phyloP scores from a whole-genome alignment of 371 early-diverging fungal species.

The Mortierella sp. region DNA sequence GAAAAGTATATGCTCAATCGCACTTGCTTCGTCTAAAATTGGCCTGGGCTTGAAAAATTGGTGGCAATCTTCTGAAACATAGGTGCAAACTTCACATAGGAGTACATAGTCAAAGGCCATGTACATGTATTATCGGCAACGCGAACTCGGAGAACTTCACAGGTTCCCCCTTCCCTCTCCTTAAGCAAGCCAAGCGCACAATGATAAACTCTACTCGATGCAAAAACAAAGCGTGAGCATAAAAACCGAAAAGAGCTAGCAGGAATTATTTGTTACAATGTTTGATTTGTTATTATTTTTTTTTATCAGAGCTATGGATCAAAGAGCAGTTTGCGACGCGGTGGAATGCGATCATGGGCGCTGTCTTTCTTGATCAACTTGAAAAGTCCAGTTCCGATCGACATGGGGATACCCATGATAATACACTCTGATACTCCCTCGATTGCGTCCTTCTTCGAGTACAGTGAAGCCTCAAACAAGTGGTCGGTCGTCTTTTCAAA shows the following conservation, averaged over 20 bases:
- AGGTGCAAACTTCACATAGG: too few species aligned
- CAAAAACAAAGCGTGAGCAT: too few species aligned
- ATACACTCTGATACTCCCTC: constrained; percentile 99
- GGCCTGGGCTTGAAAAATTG: not conserved
- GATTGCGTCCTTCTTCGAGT: constrained; percentile 92
- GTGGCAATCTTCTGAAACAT: too few species aligned
- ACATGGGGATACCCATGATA: constrained; percentile 99
- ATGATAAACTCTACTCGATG: too few species aligned
- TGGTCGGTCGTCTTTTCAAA: constrained; percentile 99
- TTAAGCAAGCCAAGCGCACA: too few species aligned
- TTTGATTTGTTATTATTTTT: not conserved
- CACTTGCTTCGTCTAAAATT: not conserved
- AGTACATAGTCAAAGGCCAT: too few species aligned
- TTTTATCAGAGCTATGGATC: constrained; percentile 55
- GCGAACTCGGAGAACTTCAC: too few species aligned
- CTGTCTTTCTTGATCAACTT: constrained; percentile 83
- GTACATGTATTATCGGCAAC: too few species aligned
- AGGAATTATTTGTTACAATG: too few species aligned
- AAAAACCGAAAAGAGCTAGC: too few species aligned
- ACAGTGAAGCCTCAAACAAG: constrained; percentile 97
- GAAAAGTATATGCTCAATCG: not conserved
- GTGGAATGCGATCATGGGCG: constrained; percentile 65
- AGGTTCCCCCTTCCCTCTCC: too few species aligned
- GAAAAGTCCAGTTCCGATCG: constrained; percentile 97
- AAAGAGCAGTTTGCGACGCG: constrained; percentile 72